Conservation (phyloP, 1,284 basidiomycete genomes). For the Lignosus rhinocerotis region DNA sequence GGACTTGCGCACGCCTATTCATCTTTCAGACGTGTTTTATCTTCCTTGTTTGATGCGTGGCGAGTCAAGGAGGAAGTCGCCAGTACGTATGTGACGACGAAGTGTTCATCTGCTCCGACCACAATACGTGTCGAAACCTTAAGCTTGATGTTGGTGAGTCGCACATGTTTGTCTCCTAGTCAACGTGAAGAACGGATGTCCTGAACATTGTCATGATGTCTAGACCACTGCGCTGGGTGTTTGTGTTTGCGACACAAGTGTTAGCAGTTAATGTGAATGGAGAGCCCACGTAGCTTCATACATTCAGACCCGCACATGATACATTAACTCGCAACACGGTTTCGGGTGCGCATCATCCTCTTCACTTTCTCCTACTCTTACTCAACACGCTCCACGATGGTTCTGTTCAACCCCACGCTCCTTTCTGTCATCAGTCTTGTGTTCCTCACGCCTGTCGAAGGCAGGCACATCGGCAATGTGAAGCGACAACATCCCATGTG, state of each 20-base stretch:
- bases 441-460: not conserved
- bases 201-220: no score
- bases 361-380: not conserved
- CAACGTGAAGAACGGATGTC: no score
- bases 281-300: not conserved
- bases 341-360: not conserved
- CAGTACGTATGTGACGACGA: no score
- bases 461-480: not conserved
- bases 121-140: no score
- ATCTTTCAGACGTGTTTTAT: no score
- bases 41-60: no score
- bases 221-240: no score
- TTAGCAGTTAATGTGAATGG: not conserved
- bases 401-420: not conserved
- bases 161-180: no score
- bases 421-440: not conserved
- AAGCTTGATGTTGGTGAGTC: no score
- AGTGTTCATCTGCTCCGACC: no score
- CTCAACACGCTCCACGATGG: not conserved
- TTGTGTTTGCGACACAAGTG: not conserved
- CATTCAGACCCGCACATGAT: not conserved
- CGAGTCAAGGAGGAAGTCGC: no score
- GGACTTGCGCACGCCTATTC: no score
- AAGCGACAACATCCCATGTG: not conserved
- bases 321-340: not conserved